phyloP scores from a whole-genome alignment of 345 rosid species.

The Melaleuca alternifolia region DNA sequence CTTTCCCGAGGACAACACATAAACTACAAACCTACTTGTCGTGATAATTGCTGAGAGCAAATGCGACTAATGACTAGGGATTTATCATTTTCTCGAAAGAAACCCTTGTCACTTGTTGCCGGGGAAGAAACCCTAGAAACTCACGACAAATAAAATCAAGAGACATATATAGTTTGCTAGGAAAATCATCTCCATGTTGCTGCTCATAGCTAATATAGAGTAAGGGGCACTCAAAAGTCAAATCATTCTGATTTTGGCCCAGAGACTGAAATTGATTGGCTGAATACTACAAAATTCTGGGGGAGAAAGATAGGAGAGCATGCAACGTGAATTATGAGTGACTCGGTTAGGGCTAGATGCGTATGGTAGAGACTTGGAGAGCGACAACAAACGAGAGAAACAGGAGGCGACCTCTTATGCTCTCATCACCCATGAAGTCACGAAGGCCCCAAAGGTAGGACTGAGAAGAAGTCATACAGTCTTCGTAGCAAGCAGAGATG shows the following conservation, averaged over 20 bases:
- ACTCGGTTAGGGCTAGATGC: not conserved
- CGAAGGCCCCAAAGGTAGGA: not conserved
- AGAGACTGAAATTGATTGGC: not conserved
- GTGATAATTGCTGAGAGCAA: not conserved
- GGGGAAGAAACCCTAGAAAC: not conserved
- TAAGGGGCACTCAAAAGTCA: not conserved
- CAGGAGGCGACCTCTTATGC: not conserved
- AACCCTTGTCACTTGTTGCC: not conserved
- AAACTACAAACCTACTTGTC: not conserved
- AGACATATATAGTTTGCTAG: not conserved
- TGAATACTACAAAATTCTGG: not conserved
- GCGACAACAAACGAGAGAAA: not conserved
- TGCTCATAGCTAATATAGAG: not conserved
- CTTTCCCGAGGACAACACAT: not conserved
- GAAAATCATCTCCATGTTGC: too few species aligned
- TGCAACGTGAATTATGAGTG: not conserved
- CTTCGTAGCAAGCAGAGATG: too few species aligned
- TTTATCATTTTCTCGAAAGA: not conserved
- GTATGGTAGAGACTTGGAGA: not conserved
- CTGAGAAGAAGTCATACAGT: not conserved
- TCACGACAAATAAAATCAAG: not conserved
- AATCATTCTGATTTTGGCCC: not conserved
- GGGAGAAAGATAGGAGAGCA: not conserved
- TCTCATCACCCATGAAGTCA: not conserved
- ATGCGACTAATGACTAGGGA: not conserved